phyloP scores from a whole-genome alignment of 441 rosid genomes.

The Pelargonium cotyledonis region DNA sequence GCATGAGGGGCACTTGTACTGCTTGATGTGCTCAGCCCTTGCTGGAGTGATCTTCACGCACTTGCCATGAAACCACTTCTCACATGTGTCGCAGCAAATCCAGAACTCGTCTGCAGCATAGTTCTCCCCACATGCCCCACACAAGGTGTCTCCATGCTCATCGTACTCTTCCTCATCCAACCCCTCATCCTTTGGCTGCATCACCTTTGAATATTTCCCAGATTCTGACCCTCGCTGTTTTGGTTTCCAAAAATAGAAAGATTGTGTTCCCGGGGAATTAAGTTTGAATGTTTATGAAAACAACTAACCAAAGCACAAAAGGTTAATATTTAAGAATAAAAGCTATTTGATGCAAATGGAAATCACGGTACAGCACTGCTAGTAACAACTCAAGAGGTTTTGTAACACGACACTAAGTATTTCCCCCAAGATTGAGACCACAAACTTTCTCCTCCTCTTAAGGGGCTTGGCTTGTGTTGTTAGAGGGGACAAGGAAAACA shows the following conservation, averaged over 20 bases:
- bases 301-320: neutral
- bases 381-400: too few species aligned
- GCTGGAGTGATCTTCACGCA: slow-evolving; percentile 98
- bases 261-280: neutral
- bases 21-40: slow-evolving; percentile 91
- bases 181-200: slow-evolving; percentile 55
- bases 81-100: slow-evolving; percentile 87
- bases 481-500: too few species aligned
- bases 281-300: neutral
- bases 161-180: slow-evolving; percentile 58
- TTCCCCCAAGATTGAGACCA: too few species aligned
- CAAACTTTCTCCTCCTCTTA: too few species aligned
- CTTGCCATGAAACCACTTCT: slow-evolving; percentile 91
- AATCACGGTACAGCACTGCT: too few species aligned
- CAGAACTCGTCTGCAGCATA: slow-evolving; percentile 83
- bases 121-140: slow-evolving; percentile 93
- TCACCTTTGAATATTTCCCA: slow-evolving; percentile 48
- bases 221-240: slow-evolving; percentile 48
- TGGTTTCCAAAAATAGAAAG: slow-evolving; percentile 19
- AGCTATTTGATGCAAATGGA: too few species aligned
- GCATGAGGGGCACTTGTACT: slow-evolving; percentile 71
- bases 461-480: too few species aligned
- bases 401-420: too few species aligned
- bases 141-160: slow-evolving; percentile 71
- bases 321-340: too few species aligned